Evolutionary conservation across 345 rosid species (phyloP).

Genomic region (Aegle marmelos): DNA sequence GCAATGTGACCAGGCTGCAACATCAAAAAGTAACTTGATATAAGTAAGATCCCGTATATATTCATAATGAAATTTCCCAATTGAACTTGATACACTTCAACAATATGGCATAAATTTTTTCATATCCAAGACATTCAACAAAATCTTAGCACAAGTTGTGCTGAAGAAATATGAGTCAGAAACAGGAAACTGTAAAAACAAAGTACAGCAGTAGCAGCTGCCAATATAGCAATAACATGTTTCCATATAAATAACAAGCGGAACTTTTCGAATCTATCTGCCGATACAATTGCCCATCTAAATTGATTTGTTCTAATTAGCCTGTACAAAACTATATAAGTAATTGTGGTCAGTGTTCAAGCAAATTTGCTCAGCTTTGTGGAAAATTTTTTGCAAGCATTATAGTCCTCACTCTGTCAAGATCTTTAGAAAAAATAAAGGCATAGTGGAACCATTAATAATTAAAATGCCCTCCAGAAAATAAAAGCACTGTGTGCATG

Average conservation of each 20-base stretch:
- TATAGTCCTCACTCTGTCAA: no score
- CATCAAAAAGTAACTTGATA: not conserved
- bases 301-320: not conserved
- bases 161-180: not conserved
- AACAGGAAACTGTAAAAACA: no score
- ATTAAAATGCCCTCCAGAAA: no score
- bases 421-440: no score
- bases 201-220: no score
- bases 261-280: no score
- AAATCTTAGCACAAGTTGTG: not conserved
- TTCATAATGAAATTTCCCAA: not conserved
- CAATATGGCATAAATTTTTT: not conserved
- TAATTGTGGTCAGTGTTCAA: not conserved
- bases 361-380: not conserved
- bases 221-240: no score
- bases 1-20: conserved; percentile 22
- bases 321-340: not conserved
- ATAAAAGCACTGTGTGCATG: no score
- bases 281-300: not conserved
- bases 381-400: no score
- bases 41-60: not conserved
- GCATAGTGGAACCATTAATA: no score
- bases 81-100: not conserved
- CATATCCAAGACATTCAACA: not conserved
- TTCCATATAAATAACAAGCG: no score